A percentile compares a stretch with the other conserved stretches of the same genome.
phyloP scores from a whole-genome alignment of 2,329 filamentous ascomycete genomes.

The Pestalotiopsis sp. region DNA sequence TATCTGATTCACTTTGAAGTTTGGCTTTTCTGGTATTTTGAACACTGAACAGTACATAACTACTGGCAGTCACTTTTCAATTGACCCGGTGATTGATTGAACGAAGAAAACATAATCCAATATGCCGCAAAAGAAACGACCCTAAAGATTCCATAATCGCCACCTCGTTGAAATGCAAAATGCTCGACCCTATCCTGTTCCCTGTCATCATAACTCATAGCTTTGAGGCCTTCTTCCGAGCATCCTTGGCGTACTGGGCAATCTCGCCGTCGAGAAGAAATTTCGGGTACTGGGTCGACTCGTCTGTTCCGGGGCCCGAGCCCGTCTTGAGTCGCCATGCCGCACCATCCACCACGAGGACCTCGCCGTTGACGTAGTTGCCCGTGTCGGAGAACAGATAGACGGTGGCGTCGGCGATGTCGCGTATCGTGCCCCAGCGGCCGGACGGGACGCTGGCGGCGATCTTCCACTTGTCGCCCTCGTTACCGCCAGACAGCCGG shows the following conservation, averaged over 20 bases:
- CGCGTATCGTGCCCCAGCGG: slow-evolving; percentile 76
- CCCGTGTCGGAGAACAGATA: slow-evolving; percentile 86
- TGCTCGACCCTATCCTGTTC: background rate
- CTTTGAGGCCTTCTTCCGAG: slow-evolving; percentile 42
- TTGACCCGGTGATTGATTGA: background rate
- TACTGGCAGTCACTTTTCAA: background rate
- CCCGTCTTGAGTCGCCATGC: slow-evolving; percentile 57
- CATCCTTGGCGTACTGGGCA: slow-evolving; percentile 42
- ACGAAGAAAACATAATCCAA: background rate
- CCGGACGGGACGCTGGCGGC: slow-evolving; percentile 67
- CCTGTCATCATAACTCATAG: slow-evolving; percentile 30
- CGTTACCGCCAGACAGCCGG: slow-evolving; percentile 51
- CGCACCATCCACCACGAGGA: slow-evolving; percentile 72
- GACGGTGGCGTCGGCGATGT: slow-evolving; percentile 91
- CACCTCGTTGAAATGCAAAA: background rate
- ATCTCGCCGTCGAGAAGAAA: slow-evolving; percentile 45
- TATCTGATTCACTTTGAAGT: background rate
- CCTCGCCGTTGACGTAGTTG: slow-evolving; percentile 83
- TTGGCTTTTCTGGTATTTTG: background rate
- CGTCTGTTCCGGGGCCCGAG: slow-evolving; percentile 48
- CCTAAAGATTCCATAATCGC: background rate
- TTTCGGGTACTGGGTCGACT: slow-evolving; percentile 54
- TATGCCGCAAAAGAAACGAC: background rate
- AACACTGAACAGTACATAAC: background rate
- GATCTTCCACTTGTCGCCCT: slow-evolving; percentile 34